These are phyloP conservation scores for Lagenidium giganteum DNA, from an alignment of 352 stramenopile genomes.

Conservation along the genomic window DNA sequence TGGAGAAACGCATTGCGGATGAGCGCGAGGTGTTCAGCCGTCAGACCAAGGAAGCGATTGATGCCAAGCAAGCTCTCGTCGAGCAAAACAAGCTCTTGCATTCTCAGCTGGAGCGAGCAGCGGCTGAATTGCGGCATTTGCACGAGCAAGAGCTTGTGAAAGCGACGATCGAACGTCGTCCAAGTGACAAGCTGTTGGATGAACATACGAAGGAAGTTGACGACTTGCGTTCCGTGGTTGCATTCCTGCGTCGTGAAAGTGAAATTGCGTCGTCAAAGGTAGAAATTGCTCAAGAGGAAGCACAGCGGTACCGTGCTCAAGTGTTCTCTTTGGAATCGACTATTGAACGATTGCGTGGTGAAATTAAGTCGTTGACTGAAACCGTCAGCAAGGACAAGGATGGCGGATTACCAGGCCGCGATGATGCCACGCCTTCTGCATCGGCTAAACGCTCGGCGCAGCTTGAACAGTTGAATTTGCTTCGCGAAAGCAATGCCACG, in stretches of 20 bases:
- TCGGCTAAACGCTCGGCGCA: conserved; percentile 42
- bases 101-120: conserved; percentile 47
- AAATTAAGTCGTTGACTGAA: conserved; percentile 33
- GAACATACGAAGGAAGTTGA: conserved; percentile 36
- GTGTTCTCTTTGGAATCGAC: conserved; percentile 46
- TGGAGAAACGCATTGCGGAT: conserved; percentile 28
- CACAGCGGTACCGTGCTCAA: conserved; percentile 40
- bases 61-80: conserved; percentile 31
- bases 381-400: background rate
- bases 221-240: conserved; percentile 54
- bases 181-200: conserved; percentile 3
- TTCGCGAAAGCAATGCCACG: conserved; percentile 66
- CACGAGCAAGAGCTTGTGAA: conserved; percentile 46
- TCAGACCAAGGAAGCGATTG: conserved; percentile 30
- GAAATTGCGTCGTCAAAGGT: conserved; percentile 56
- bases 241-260: conserved; percentile 49
- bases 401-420: no score
- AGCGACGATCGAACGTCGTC: background rate
- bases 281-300: conserved; percentile 51
- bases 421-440: conserved; percentile 4
- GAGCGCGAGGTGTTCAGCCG: conserved; percentile 32
- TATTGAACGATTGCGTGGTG: conserved; percentile 37
- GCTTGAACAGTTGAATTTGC: conserved; percentile 50
- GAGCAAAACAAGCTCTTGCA: conserved; percentile 65
- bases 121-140: conserved; percentile 37